Percentiles rank a stretch among this genome's conserved stretches.
Conservation (phyloP, 768 basidiomycete genomes). For the Galerina sulciceps region DNA sequence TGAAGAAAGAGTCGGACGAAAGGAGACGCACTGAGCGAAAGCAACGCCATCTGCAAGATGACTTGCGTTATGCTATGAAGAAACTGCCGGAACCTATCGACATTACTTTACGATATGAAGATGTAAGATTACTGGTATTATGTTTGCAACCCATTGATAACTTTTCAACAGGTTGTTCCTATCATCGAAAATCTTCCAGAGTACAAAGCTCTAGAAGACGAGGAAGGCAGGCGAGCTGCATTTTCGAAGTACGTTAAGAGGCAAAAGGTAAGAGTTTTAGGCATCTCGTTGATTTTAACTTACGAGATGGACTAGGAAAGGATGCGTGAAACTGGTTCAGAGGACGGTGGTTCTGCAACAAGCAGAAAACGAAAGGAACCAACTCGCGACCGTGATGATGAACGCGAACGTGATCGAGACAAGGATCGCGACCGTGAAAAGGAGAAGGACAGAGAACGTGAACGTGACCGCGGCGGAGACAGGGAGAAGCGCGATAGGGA, state of each 20-base stretch:
- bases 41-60: conserved; percentile 89
- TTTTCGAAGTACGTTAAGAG: conserved; percentile 89
- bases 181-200: conserved; percentile 84
- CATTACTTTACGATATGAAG: conserved; percentile 75
- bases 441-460: conserved; percentile 37
- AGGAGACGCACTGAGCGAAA: conserved; percentile 83
- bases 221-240: conserved; percentile 80
- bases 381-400: conserved; percentile 50
- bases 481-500: conserved; percentile 23
- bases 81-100: conserved; percentile 86
- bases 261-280: conserved; percentile 68
- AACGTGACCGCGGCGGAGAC: conserved; percentile 21
- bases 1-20: conserved; percentile 84
- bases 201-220: conserved; percentile 86
- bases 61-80: conserved; percentile 93
- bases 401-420: conserved; percentile 25
- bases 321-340: conserved; percentile 74
- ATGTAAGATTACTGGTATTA: conserved; percentile 50
- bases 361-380: conserved; percentile 85
- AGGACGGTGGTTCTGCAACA: conserved; percentile 83
- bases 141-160: background rate
- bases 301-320: conserved; percentile 59
- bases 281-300: background rate
- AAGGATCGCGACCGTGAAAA: conserved; percentile 69
- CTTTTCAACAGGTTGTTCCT: conserved; percentile 59